Evolutionary conservation across 1,139 yeast genomes (phyloP).

Genomic region (Spathaspora sp.): DNA sequence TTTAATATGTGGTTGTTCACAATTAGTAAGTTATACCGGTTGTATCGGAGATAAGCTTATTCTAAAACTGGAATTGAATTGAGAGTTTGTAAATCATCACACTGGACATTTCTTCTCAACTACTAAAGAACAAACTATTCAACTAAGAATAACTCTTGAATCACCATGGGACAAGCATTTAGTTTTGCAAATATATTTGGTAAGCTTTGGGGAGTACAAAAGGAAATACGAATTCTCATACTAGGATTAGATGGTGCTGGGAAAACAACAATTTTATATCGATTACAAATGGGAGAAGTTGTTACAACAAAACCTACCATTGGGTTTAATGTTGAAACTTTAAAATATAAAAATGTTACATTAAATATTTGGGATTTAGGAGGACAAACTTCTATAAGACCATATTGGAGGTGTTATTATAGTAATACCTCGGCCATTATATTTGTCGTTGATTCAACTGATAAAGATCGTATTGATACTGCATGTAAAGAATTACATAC

Average conservation of each 20-base stretch:
- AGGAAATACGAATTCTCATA: slow-evolving; percentile 88
- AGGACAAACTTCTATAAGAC: slow-evolving; percentile 95
- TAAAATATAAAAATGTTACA: slow-evolving; percentile 85
- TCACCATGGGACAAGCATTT: slow-evolving; percentile 77
- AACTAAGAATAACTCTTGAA: neutral
- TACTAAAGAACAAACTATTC: too few relatives aligned
- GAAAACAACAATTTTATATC: slow-evolving; percentile 89
- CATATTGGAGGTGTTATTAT: slow-evolving; percentile 97
- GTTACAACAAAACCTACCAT: slow-evolving; percentile 94
- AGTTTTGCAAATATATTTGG: slow-evolving; percentile 75
- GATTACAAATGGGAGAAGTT: slow-evolving; percentile 91
- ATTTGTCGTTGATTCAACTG: slow-evolving; percentile 96
- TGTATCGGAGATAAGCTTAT: neutral
- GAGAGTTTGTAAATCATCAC: neutral
- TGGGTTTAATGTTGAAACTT: slow-evolving; percentile 95
- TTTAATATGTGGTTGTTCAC: neutral
- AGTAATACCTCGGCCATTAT: slow-evolving; percentile 95
- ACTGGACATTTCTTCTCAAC: too few relatives aligned
- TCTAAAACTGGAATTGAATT: neutral
- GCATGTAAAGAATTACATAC: slow-evolving; percentile 86
- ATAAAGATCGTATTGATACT: slow-evolving; percentile 85
- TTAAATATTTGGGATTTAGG: slow-evolving; percentile 91
- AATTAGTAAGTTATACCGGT: neutral
- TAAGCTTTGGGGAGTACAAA: slow-evolving; percentile 83
- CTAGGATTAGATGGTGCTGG: slow-evolving; percentile 98